Evolutionary conservation across 2,329 filamentous ascomycete genomes (phyloP).

Genomic region (Talaromyces sp.): DNA sequence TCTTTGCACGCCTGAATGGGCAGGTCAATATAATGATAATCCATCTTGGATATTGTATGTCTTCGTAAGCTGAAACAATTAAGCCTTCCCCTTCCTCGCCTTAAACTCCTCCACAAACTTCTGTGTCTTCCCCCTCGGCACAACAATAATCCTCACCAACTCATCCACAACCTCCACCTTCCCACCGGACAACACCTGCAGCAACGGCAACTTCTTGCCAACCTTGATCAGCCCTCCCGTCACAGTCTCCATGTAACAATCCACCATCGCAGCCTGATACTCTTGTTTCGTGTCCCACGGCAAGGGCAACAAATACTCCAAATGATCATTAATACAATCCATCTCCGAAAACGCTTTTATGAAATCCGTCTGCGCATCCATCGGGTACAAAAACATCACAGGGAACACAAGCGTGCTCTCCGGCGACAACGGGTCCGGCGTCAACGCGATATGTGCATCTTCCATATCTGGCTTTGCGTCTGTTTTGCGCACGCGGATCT

Average conservation of each 20-base stretch:
- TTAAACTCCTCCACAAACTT: constrained; percentile 83
- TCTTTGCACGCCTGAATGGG: constrained; percentile 11
- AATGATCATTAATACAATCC: constrained; percentile 70
- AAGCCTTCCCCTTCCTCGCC: constrained; percentile 52
- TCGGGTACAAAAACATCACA: constrained; percentile 78
- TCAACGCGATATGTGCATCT: constrained; percentile 69
- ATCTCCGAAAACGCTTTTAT: constrained; percentile 81
- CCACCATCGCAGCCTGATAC: constrained; percentile 65
- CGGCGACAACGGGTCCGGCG: constrained; percentile 69
- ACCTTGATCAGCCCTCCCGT: constrained; percentile 80
- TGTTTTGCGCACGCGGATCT: constrained; percentile 65
- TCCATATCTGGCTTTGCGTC: constrained; percentile 78
- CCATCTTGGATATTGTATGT: neutral
- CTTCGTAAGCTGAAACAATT: neutral
- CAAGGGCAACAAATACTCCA: constrained; percentile 79
- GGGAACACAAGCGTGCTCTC: constrained; percentile 72
- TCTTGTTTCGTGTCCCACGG: constrained; percentile 74
- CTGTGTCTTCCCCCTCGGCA: constrained; percentile 67
- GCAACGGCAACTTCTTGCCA: constrained; percentile 75
- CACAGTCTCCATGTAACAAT: constrained; percentile 84
- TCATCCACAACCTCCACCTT: constrained; percentile 86
- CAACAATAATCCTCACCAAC: constrained; percentile 74
- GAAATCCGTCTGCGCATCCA: constrained; percentile 79
- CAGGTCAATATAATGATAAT: neutral
- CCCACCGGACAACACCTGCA: constrained; percentile 70